phyloP scores from a whole-genome alignment of 345 rosid genomes.

The Geranium rotundifolium region DNA sequence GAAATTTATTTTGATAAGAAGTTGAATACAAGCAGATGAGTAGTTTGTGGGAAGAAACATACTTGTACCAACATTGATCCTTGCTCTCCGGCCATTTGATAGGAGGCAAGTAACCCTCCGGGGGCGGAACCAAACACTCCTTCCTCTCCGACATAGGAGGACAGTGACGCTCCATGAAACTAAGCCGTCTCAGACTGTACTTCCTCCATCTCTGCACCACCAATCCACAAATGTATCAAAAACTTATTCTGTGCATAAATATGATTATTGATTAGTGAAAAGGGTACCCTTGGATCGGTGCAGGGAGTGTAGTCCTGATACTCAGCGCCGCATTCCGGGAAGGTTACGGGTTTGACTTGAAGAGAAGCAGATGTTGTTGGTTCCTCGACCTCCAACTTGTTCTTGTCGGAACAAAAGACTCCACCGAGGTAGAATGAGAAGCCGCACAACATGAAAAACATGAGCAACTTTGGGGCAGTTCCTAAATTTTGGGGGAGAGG shows the following conservation, averaged over 20 bases:
- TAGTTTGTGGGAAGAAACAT: conserved; percentile 8
- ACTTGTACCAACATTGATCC: conserved; percentile 96
- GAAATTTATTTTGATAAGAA: conserved; percentile 1
- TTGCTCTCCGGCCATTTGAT: conserved; percentile 94
- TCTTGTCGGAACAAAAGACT: conserved; percentile 52
- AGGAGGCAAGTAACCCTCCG: conserved; percentile 83
- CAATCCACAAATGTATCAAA: too few species aligned
- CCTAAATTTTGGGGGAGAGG: conserved; percentile 29
- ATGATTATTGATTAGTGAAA: background rate
- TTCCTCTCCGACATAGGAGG: conserved; percentile 83
- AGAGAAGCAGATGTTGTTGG: conserved; percentile 28
- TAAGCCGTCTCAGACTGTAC: conserved; percentile 72
- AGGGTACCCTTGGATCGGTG: conserved; percentile 83
- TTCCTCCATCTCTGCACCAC: conserved; percentile 90
- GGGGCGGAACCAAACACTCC: conserved; percentile 90
- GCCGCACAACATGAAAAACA: conserved; percentile 51
- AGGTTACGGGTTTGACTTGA: conserved; percentile 43
- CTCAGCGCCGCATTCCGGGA: conserved; percentile 68
- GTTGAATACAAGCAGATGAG: background rate
- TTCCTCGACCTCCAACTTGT: conserved; percentile 22
- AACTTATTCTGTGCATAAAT: too few species aligned
- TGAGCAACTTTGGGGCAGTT: conserved; percentile 34
- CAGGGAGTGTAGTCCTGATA: conserved; percentile 97
- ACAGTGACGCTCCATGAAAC: conserved; percentile 93
- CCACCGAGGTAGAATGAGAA: conserved; percentile 91